Base-by-base conservation (phyloP, 2,329 filamentous ascomycete genomes). In the Apiospora rasikravindrae region DNA sequence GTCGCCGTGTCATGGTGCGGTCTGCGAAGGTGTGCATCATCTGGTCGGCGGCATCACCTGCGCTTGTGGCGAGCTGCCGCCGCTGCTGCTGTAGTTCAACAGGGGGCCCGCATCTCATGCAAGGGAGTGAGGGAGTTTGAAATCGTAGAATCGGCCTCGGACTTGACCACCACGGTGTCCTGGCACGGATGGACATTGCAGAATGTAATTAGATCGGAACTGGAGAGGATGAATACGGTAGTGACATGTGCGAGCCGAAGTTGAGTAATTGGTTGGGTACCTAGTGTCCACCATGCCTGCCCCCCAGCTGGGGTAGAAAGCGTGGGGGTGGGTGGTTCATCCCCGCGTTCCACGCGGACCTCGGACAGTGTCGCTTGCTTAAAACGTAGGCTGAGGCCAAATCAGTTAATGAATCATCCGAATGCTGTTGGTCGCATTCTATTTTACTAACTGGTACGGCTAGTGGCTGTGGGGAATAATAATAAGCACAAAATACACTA, bases 1-100 rank as follows among this genome's bases (percentile, higher is more conserved):
- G 90, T 6, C 75, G 79, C 4, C 80, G 79, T 4, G 75, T 71
- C 2, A 77, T 73, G 0, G 79, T 76, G 45, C 78, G 78, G 42
- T 76, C 73, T 13, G 76, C 73, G 61, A 82, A 82, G 5, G 72
- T 77, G 4, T 79, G 76, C 10, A 81, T 74, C 1, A 86, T 76
- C 61, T 79, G 75, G 2, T 49, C 70, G 8, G 68, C 73, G 24
- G 72, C 74, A 26, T 75, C 73, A 0, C 49, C n/a, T 16, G 69
- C 73, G 44, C 74, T 76, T 49, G 69, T 72, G 19, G 47, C 4
- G 40, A 68, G 42, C 3, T 40, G 57, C 10, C 57, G 57, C 22
- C 33, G 57, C 29, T 33, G 51, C 29, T 19, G 51, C 29, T 37
- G 51, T 33, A 14, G 51, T 11, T 37, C 33, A 19, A 10, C 10